Conservation (phyloP, 257 asterid species). For the Penstemon barbatus region DNA sequence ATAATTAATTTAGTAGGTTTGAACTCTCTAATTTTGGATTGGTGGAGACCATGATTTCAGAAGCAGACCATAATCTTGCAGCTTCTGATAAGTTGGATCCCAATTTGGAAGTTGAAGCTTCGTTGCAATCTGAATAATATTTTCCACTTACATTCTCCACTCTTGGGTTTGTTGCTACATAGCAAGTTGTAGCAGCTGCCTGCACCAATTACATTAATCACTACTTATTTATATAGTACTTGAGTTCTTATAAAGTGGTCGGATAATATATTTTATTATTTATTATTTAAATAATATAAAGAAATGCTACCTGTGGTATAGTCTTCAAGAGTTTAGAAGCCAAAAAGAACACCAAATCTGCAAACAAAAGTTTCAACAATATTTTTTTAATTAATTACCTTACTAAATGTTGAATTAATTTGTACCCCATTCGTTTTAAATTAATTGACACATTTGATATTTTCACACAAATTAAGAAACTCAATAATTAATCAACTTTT, state of each 20-base stretch:
- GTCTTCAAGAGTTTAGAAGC: slow-evolving; percentile 87
- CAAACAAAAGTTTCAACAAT: background rate
- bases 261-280: too few relatives aligned
- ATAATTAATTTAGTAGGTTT: too few relatives aligned
- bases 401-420: background rate
- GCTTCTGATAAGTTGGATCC: slow-evolving; percentile 70
- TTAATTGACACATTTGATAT: too few relatives aligned
- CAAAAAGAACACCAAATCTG: slow-evolving; percentile 85
- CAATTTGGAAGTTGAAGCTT: slow-evolving; percentile 63
- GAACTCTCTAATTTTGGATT: slow-evolving; percentile 3
- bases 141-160: slow-evolving; percentile 61
- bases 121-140: slow-evolving; percentile 88
- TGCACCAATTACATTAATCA: slow-evolving; percentile 20
- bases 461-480: too few relatives aligned
- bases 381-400: too few relatives aligned
- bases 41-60: slow-evolving; percentile 61
- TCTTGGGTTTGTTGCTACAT: slow-evolving; percentile 75
- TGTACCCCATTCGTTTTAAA: too few relatives aligned
- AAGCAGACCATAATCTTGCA: slow-evolving; percentile 68
- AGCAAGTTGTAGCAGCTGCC: slow-evolving; percentile 99
- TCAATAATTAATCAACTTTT: too few relatives aligned
- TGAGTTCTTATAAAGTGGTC: too few relatives aligned
- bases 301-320: slow-evolving; percentile 69
- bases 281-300: background rate
- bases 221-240: too few relatives aligned